Percentiles rank a stretch among this genome's conserved stretches.
phyloP scores from a whole-genome alignment of 495 filamentous ascomycete species.

The Penicillium canariense region DNA sequence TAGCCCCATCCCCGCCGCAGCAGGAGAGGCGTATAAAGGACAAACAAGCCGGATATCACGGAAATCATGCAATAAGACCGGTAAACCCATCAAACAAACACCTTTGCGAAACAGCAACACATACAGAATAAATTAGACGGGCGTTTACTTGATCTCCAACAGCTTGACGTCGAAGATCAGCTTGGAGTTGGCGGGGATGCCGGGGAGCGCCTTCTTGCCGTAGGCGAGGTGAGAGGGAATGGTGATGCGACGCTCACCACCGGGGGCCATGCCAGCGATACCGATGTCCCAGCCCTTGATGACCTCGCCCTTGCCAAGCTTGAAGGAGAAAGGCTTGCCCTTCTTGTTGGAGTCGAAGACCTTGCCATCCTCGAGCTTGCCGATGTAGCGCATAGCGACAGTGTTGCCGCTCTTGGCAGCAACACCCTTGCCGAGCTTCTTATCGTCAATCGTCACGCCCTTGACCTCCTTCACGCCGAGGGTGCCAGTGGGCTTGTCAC shows the following conservation, averaged over 20 bases:
- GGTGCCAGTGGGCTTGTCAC: constrained; percentile 53
- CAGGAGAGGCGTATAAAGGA: constrained; percentile 27
- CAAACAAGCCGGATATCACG: constrained; percentile 50
- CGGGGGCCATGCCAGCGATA: constrained; percentile 83
- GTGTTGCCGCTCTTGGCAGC: constrained; percentile 81
- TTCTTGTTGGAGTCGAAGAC: constrained; percentile 97
- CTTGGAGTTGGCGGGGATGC: constrained; percentile 86
- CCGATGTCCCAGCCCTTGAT: constrained; percentile 99
- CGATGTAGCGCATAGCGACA: constrained; percentile 94
- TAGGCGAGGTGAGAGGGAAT: constrained; percentile 85
- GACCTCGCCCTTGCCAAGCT: constrained; percentile 87
- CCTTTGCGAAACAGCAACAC: constrained; percentile 25
- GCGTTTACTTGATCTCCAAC: constrained; percentile 59
- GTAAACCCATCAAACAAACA: constrained; percentile 32
- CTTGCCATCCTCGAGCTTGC: constrained; percentile 89
- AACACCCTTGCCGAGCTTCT: constrained; percentile 80
- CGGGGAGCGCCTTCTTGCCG: constrained; percentile 72
- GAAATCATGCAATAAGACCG: constrained; percentile 34
- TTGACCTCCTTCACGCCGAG: constrained; percentile 73
- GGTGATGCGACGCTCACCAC: constrained; percentile 87
- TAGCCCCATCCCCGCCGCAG: constrained; percentile 40
- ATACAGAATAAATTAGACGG: constrained; percentile 20
- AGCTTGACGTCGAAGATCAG: constrained; percentile 93
- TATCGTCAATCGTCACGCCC: constrained; percentile 91
- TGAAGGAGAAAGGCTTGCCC: constrained; percentile 94